These are phyloP conservation scores for Globisporangium solare DNA, from an alignment of 352 stramenopile species.

Conservation along the genomic window DNA sequence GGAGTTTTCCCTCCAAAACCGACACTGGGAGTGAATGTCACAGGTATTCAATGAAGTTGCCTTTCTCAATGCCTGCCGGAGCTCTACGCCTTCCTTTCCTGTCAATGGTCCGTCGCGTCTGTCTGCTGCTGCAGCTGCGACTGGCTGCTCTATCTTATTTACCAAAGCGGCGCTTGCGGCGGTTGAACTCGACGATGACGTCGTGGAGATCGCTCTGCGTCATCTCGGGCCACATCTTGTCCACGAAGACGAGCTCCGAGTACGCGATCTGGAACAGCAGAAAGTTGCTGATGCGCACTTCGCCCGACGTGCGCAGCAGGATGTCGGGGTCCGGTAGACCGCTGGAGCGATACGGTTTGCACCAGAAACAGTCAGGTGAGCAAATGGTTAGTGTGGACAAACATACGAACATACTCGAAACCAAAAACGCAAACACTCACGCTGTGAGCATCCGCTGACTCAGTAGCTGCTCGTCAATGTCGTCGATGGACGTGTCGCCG, in stretches of 20 bases:
- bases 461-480: conserved; percentile 80
- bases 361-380: conserved; percentile 14
- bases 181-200: conserved; percentile 83
- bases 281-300: conserved; percentile 96
- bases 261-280: conserved; percentile 95
- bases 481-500: conserved; percentile 51
- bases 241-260: conserved; percentile 93
- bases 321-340: conserved; percentile 90
- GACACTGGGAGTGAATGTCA: background rate
- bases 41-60: conserved; percentile 6
- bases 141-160: conserved; percentile 68
- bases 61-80: no score
- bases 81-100: background rate
- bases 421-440: conserved; percentile 33
- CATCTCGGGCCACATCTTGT: conserved; percentile 96
- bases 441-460: conserved; percentile 72
- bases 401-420: background rate
- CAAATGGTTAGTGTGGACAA: background rate
- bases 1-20: no score
- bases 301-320: conserved; percentile 93
- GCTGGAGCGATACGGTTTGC: conserved; percentile 25
- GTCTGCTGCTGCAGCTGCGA: background rate
- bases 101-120: background rate
- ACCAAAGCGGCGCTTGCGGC: conserved; percentile 85
- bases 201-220: conserved; percentile 72